Evolutionary conservation across 768 basidiomycete genomes (phyloP), one percentile per base, ranked within the genome.

Genomic region (Infundibulicybe gibba): DNA sequence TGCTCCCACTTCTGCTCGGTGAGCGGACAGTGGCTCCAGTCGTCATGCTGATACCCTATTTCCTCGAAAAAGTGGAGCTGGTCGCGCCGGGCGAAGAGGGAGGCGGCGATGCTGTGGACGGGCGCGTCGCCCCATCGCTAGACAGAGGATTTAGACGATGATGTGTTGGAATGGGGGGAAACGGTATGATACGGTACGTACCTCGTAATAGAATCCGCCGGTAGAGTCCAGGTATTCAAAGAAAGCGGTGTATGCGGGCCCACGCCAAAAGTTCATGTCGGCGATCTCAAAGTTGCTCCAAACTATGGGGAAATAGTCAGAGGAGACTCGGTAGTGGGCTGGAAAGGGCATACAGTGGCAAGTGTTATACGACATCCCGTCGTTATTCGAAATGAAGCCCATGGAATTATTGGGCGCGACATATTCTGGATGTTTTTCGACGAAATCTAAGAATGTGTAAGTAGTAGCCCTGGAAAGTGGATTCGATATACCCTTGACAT

Each of bases 41-140:
- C 84, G 34, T 82, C 76, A 52, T 92, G 90, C 47, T 79, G 70
- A 64, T 92, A 93, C 1, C 91, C 91, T 17, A 94, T 90, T 54
- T 93, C 86, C 41, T 71, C 65, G 61, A 93, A 93, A 63, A 86
- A 91, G 56, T 91, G 86, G 19, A 92, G 70, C 56, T 86, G 81
- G n/a, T 82, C 76, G 54, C 79, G 83, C 15, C 69, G 64, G 3
- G 82, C 75, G 55, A 93, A 87, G 20, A 93, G 66, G 0, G 88
- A 78, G 1, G 83, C 90, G 3, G 80, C 90, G 45, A 93, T 87
- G 32, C 82, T 85, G 57, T 94, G 91, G 0, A 94, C 85, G 0
- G 89, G 90, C 0, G 90, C 91, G 58, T 92, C 91, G 9, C 90
- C 90, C 87, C 87, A 88, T 11, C 86, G 77, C 77, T 87, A 51